These are phyloP conservation scores for Fusarium palustre DNA, from an alignment of 2,329 filamentous ascomycete genomes.

Conservation along the genomic window DNA sequence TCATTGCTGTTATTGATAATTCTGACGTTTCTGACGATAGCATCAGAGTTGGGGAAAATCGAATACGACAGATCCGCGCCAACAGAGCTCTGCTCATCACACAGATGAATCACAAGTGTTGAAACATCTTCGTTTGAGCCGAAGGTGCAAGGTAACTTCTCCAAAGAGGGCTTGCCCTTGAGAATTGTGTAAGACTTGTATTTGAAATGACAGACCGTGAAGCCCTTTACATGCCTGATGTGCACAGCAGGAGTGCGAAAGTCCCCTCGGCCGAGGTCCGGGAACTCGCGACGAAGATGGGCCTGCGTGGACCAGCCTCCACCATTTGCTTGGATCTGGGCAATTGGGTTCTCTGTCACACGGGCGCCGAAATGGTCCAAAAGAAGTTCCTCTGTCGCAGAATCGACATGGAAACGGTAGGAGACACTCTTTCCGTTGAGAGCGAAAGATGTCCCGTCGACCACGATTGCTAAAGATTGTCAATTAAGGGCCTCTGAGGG, in stretches of 20 bases:
- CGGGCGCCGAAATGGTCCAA: slow-evolving; percentile 72
- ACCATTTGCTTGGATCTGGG: slow-evolving; percentile 51
- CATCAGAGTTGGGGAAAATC: slow-evolving; percentile 71
- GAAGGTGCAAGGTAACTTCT: slow-evolving; percentile 70
- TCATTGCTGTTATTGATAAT: slow-evolving; percentile 69
- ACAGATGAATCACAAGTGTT: slow-evolving; percentile 68
- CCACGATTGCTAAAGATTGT: slow-evolving; percentile 60
- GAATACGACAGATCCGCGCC: slow-evolving; percentile 71
- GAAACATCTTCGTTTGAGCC: slow-evolving; percentile 66
- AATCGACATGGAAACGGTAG: slow-evolving; percentile 73
- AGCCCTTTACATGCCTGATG: slow-evolving; percentile 68
- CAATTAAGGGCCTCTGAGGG: not conserved
- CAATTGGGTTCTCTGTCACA: slow-evolving; percentile 62
- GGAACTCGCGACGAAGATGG: slow-evolving; percentile 70
- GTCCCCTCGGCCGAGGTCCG: slow-evolving; percentile 72
- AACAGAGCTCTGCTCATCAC: slow-evolving; percentile 69
- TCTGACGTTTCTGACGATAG: slow-evolving; percentile 70
- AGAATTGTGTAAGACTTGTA: slow-evolving; percentile 69
- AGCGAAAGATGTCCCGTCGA: slow-evolving; percentile 67
- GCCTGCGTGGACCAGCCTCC: slow-evolving; percentile 66
- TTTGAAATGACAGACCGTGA: slow-evolving; percentile 68
- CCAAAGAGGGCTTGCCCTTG: slow-evolving; percentile 66
- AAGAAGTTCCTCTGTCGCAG: slow-evolving; percentile 65
- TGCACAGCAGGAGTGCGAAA: slow-evolving; percentile 71
- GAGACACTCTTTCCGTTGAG: slow-evolving; percentile 68